Percentiles rank a stretch among this genome's conserved stretches.
Conservation (phyloP, 129 eudicot species). For the Arctium lappa region DNA sequence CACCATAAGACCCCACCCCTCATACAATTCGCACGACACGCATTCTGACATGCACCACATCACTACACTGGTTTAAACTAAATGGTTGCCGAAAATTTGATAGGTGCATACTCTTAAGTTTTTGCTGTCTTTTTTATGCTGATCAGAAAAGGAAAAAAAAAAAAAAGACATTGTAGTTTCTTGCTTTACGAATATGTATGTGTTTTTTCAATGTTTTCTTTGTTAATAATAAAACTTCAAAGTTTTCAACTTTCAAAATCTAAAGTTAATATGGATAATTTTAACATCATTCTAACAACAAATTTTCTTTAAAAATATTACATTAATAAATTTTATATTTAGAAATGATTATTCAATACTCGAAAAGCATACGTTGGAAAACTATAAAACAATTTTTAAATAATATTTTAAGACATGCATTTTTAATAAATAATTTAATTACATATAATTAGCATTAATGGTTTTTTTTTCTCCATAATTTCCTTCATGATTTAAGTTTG, state of each 20-base stretch:
- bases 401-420: too few species aligned
- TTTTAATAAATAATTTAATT: too few species aligned
- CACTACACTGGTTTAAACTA: too few species aligned
- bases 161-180: not conserved
- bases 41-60: too few species aligned
- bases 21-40: too few species aligned
- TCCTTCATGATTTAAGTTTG: not conserved
- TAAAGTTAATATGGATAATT: not conserved
- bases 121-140: not conserved
- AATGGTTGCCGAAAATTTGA: too few species aligned
- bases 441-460: not conserved
- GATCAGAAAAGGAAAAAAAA: not conserved
- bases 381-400: not conserved
- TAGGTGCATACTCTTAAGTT: too few species aligned
- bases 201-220: not conserved
- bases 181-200: too few species aligned
- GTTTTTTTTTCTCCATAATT: not conserved
- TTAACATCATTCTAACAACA: not conserved
- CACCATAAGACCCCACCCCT: too few species aligned
- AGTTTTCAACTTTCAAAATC: not conserved
- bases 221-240: not conserved
- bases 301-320: not conserved
- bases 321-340: not conserved
- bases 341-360: too few species aligned
- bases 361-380: not conserved